These are phyloP conservation scores for Hanseniaspora vineae DNA, from an alignment of 805 yeast genomes.

Conservation along the genomic window DNA sequence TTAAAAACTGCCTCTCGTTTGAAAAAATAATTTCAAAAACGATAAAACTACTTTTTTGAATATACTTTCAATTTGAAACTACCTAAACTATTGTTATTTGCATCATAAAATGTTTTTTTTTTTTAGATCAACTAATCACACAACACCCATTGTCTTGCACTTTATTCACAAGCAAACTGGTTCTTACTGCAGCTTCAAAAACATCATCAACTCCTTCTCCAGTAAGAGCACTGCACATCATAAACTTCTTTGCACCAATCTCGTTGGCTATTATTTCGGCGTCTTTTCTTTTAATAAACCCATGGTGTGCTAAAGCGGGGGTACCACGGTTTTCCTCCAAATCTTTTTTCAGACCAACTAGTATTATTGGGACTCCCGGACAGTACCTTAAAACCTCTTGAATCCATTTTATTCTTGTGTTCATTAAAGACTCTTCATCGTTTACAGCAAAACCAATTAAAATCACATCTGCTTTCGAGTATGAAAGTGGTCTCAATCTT, in stretches of 20 bases:
- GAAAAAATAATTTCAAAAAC: no score
- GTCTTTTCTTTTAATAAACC: constrained; percentile 37
- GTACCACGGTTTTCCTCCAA: constrained; percentile 36
- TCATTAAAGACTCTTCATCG: constrained; percentile 71
- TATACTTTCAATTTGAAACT: no score
- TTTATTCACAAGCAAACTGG: constrained; percentile 49
- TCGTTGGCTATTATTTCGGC: constrained; percentile 63
- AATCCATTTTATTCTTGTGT: constrained; percentile 79
- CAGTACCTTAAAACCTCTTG: constrained; percentile 71
- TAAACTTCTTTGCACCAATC: constrained; percentile 71
- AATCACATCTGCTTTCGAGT: constrained; percentile 76
- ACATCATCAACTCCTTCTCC: constrained; percentile 95
- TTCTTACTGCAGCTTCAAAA: constrained; percentile 81
- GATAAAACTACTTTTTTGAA: no score
- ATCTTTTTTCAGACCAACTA: constrained; percentile 81
- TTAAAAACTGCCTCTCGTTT: no score
- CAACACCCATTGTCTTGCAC: constrained; percentile 29
- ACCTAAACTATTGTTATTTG: neutral
- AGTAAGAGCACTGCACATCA: constrained; percentile 84
- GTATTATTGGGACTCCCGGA: constrained; percentile 62
- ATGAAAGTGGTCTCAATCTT: constrained; percentile 74
- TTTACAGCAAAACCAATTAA: constrained; percentile 79
- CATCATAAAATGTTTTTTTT: neutral
- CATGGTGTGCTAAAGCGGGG: constrained; percentile 16
- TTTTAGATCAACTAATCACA: constrained; percentile 20